Evolutionary conservation across 1,284 basidiomycete species (phyloP), one percentile per base, ranked within the genome.

Genomic region (Dichomitus squalens): DNA sequence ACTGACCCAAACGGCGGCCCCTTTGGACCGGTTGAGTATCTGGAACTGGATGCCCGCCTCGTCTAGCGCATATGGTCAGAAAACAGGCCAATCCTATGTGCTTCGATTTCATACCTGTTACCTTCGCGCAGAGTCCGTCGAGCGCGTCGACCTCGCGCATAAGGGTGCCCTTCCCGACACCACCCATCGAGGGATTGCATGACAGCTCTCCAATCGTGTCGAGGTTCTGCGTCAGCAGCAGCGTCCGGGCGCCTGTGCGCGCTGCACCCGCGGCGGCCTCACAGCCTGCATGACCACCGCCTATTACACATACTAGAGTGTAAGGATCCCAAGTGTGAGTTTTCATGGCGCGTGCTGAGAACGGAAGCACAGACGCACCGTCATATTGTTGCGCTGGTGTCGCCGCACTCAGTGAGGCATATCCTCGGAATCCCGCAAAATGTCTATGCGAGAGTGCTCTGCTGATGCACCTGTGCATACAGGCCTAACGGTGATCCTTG

Each of bases 211-310:
- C 94, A 36, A 96, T 84, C 1, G 87, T 94, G 50, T 88, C 85
- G 20, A 90, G 70, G 53, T 83, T 87, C 66, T 94, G 92, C 0
- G 94, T 96, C 52, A 96, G 73, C 4, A 96, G 78, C 3, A 94
- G 65, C 0, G 94, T 95, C 58, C 81, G 78, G 1, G 93, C 92
- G 1, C 93, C 92, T 0, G 88, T 85, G 33, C 94, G 79, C 2
- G 94, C 92, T 9, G 93, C 83, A 3, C 88, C 93, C 9, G 93
- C 85, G 0, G 94, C 93, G 2, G 94, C 93, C 72, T 96, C 94
- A 65, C 91, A 93, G 1, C 93, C 93, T 29, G 94, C 94, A 76
- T 96, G 93, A 2, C 94, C 93, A 7, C 90, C 94, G n/a, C 93
- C 94, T 63, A 96, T 90, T 29, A 96, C 80, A 64, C 92, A 90